Conservation (phyloP, 805 yeast species). For the Saccharomycopsis malanga region DNA sequence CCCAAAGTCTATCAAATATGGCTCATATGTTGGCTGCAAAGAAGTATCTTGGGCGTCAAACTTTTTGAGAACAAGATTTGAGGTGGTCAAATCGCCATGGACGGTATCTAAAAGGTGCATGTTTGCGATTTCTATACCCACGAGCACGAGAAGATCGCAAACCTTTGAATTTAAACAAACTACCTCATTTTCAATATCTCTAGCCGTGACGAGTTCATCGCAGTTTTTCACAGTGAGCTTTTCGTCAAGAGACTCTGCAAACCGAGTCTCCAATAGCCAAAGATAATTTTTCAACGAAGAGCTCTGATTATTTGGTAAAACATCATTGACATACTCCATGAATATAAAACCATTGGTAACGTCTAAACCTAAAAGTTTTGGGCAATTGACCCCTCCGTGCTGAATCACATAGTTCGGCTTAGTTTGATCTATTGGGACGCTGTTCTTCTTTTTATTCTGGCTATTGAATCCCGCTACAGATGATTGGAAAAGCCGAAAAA, state of each 20-base stretch:
- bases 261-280: constrained; percentile 49
- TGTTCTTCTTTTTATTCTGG: constrained; percentile 1
- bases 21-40: constrained; percentile 29
- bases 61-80: constrained; percentile 61
- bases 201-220: constrained; percentile 15
- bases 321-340: constrained; percentile 74
- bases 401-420: not conserved
- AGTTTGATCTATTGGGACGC: not conserved
- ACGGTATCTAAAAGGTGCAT: constrained; percentile 72
- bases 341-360: constrained; percentile 71
- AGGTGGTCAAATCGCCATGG: constrained; percentile 92
- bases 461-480: constrained; percentile 25
- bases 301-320: constrained; percentile 40
- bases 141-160: constrained; percentile 38
- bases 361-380: constrained; percentile 71
- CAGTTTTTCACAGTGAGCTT: constrained; percentile 19
- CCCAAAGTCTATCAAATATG: constrained; percentile 86
- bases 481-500: constrained; percentile 47
- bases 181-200: constrained; percentile 22
- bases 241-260: constrained; percentile 24
- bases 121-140: constrained; percentile 62
- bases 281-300: constrained; percentile 63
- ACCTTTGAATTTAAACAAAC: constrained; percentile 31
- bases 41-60: constrained; percentile 6
- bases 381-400: constrained; percentile 51